phyloP scores from a whole-genome alignment of 129 eudicot genomes.

The Centella asiatica region DNA sequence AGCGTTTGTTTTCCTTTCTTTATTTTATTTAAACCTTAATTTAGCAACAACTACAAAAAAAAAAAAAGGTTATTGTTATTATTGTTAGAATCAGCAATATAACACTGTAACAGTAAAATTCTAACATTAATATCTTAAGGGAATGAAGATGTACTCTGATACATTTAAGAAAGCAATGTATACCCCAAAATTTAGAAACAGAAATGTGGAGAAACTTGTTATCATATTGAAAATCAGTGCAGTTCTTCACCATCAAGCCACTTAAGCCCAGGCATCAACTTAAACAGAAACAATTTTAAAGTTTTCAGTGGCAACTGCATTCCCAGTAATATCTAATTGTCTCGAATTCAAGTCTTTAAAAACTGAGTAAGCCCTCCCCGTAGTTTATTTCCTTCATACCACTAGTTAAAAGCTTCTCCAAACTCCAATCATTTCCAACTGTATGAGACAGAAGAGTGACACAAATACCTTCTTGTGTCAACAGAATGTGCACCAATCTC shows the following conservation, averaged over 20 bases:
- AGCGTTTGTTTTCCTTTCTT: too few relatives aligned
- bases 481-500: slow-evolving; percentile 75
- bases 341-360: slow-evolving; percentile 46
- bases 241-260: slow-evolving; percentile 68
- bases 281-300: slow-evolving; percentile 34
- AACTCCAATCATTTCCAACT: slow-evolving; percentile 29
- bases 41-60: too few relatives aligned
- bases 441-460: slow-evolving; percentile 66
- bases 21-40: too few relatives aligned
- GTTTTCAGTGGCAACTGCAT: slow-evolving; percentile 40
- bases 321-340: slow-evolving; percentile 64
- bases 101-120: too few relatives aligned
- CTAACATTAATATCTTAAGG: too few relatives aligned
- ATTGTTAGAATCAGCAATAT: too few relatives aligned
- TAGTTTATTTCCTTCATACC: slow-evolving; percentile 24
- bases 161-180: too few relatives aligned
- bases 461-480: slow-evolving; percentile 70
- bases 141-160: too few relatives aligned
- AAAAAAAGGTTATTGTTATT: too few relatives aligned
- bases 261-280: slow-evolving; percentile 60
- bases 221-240: slow-evolving; percentile 13
- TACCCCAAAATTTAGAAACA: neutral
- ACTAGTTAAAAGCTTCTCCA: slow-evolving; percentile 21
- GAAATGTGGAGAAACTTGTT: too few relatives aligned
- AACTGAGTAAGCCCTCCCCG: slow-evolving; percentile 63